Conservation (phyloP, 169 alveolate species). For the Plasmodium knowlesi region DNA sequence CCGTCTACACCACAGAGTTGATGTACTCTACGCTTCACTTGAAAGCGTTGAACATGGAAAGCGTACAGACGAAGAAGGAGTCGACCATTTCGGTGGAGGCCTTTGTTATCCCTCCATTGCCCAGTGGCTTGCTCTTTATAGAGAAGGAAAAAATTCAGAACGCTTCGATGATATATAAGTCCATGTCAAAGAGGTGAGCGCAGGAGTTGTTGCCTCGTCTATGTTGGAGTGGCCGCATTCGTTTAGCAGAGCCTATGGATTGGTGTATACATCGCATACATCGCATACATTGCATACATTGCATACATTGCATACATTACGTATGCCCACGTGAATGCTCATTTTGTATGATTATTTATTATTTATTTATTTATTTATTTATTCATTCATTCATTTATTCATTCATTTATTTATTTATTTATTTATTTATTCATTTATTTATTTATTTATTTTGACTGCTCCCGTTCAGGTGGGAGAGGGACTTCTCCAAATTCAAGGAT, state of each 20-base stretch:
- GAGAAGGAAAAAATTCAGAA: slow-evolving; percentile 73
- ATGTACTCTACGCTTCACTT: slow-evolving; percentile 64
- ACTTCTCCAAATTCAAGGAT: slow-evolving; percentile 85
- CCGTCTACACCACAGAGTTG: slow-evolving; percentile 11
- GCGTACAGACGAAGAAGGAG: slow-evolving; percentile 64
- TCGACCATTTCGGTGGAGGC: slow-evolving; percentile 83
- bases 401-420: not conserved
- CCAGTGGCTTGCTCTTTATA: slow-evolving; percentile 78
- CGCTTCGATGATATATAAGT: slow-evolving; percentile 76
- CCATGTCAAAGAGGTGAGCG: slow-evolving; percentile 68
- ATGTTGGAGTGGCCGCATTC: not conserved
- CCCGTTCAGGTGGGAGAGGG: slow-evolving; percentile 83
- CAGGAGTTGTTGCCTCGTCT: not conserved
- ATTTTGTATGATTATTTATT: not conserved
- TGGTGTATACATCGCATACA: not conserved
- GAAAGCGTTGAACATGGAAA: slow-evolving; percentile 60
- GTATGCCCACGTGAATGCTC: not conserved
- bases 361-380: not conserved
- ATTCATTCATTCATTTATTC: too few relatives aligned
- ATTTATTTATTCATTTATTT: not conserved
- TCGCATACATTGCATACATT: not conserved
- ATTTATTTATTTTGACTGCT: not conserved
- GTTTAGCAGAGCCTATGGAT: not conserved
- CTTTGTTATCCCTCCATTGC: slow-evolving; percentile 85
- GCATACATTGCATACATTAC: not conserved